These are phyloP conservation scores for Eucalyptus curtisii DNA, from an alignment of 345 rosid genomes.

Conservation along the genomic window DNA sequence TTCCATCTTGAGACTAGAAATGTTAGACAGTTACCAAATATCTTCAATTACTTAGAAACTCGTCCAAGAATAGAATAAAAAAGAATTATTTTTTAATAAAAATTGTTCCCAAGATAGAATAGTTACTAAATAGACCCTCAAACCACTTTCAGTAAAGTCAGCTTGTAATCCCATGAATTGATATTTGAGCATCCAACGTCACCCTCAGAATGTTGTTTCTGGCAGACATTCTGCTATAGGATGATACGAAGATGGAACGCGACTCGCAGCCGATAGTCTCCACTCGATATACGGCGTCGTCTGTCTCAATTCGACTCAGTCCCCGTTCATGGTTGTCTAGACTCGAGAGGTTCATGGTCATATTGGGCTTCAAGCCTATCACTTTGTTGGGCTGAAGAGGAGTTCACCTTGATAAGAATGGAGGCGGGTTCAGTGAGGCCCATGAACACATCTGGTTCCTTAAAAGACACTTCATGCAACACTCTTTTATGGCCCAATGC, in stretches of 20 bases:
- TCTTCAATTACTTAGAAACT: no score
- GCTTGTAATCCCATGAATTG: not conserved
- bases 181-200: not conserved
- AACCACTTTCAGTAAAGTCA: not conserved
- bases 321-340: not conserved
- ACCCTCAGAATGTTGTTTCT: not conserved
- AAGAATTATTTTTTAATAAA: no score
- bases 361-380: not conserved
- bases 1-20: no score
- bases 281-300: not conserved
- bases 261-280: not conserved
- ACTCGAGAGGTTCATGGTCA: not conserved
- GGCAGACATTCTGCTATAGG: not conserved
- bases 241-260: not conserved
- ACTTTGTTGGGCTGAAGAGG: not conserved
- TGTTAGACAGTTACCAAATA: no score
- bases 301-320: no score
- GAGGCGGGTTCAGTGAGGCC: not conserved
- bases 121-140: no score
- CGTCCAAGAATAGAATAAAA: no score
- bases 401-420: not conserved
- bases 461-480: not conserved
- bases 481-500: not conserved
- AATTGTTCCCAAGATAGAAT: no score
- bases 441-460: not conserved